Base-by-base conservation (phyloP, 768 basidiomycete genomes). In the Phanerochaete sordida region DNA sequence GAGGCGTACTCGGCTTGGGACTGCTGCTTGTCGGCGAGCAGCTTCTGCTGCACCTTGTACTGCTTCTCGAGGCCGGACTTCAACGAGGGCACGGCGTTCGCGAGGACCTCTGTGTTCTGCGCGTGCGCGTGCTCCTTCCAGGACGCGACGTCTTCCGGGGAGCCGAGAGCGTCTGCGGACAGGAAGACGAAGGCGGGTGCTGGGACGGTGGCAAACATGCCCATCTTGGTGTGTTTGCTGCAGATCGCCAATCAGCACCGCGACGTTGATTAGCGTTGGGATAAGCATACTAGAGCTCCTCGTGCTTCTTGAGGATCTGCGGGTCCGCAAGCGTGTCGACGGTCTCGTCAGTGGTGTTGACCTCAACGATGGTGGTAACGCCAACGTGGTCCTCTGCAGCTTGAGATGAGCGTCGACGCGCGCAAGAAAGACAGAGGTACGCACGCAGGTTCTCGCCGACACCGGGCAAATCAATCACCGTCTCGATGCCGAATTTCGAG, bases 391-490 rank as follows among this genome's bases (percentile, higher is more conserved):
- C 61, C 61, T 58, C 61, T 62, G 49, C 2, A 39, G 16, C 21
- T n/a, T n/a, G n/a, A n/a, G n/a, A n/a, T n/a, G n/a, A n/a, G n/a
- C n/a, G n/a, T n/a, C n/a, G n/a, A n/a, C n/a, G n/a, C n/a, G n/a
- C n/a, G n/a, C n/a, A n/a, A n/a, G n/a, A n/a, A n/a, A n/a, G n/a
- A n/a, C n/a, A n/a, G n/a, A n/a, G 46, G 16, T n/a, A 56, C 43
- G 27, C 37, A 39, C 80, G 80, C 51, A 79, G 62, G 65, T 78
- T 81, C 68, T 75, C 73, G 19, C 81, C 81, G 27, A 84, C 81
- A 43, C 73, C 72, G 1, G 80, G 79, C 2, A 81, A 73, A 51
- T 79, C 75, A 26, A 79, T 58, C 43, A 69, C 62, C 26, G 69
- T 65, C 1, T 68, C 60, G 56, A 84, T 73, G 9, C 71, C 72